phyloP scores from a whole-genome alignment of 768 basidiomycete species.

The Leucocoprinus leucothites region DNA sequence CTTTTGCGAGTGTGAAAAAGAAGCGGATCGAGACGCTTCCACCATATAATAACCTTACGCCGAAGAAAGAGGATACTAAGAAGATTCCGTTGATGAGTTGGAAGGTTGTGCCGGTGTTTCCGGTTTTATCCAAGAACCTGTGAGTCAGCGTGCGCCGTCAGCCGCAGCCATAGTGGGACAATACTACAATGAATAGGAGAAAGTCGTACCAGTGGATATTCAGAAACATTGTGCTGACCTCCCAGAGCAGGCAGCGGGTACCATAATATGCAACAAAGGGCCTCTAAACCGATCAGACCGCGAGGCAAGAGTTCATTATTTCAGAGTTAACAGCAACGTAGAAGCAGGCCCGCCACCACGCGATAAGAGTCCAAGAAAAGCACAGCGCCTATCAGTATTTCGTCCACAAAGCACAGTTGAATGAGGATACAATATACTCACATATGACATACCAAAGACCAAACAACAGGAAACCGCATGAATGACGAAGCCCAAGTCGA shows the following conservation, averaged over 20 bases:
- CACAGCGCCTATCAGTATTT: not conserved
- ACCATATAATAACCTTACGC: conserved; percentile 71
- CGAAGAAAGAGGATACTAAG: conserved; percentile 67
- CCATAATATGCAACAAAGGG: conserved; percentile 82
- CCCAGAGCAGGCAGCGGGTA: conserved; percentile 79
- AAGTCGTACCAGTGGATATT: conserved; percentile 76
- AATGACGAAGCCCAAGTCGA: conserved; percentile 69
- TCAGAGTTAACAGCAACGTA: not conserved
- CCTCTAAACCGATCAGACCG: conserved; percentile 34
- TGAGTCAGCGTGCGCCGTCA: not conserved
- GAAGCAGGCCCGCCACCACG: not conserved
- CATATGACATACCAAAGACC: conserved; percentile 71
- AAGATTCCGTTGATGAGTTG: conserved; percentile 72
- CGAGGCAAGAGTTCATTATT: too few relatives aligned
- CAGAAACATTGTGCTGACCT: conserved; percentile 82
- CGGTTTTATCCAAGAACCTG: conserved; percentile 78
- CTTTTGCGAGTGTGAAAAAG: conserved; percentile 51
- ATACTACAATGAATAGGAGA: not conserved
- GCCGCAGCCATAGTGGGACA: not conserved
- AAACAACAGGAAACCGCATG: conserved; percentile 72
- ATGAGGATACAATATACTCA: conserved; percentile 30
- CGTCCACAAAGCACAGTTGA: not conserved
- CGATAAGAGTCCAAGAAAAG: not conserved
- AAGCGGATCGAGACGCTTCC: conserved; percentile 60
- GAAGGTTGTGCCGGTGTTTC: conserved; percentile 60